These are phyloP conservation scores for Globisporangium spiculum DNA, from an alignment of 352 stramenopile genomes.

Conservation along the genomic window DNA sequence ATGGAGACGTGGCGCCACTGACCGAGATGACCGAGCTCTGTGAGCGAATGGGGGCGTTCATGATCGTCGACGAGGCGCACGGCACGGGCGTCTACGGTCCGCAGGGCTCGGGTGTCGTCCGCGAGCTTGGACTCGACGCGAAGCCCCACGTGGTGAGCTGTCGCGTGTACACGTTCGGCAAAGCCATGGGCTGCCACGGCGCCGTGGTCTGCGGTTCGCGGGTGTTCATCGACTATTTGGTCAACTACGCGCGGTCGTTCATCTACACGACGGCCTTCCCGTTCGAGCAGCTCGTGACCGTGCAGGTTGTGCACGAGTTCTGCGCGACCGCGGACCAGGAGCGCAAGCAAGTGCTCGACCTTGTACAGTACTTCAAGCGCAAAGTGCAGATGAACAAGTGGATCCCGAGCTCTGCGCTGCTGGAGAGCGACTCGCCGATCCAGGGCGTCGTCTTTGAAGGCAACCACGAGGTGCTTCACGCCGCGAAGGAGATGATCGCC, in stretches of 20 bases:
- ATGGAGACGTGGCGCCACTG: constrained; percentile 94
- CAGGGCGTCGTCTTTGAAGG: constrained; percentile 93
- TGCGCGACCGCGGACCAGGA: constrained; percentile 51
- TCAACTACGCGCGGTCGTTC: constrained; percentile 97
- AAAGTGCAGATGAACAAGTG: constrained; percentile 28
- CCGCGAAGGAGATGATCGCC: constrained; percentile 61
- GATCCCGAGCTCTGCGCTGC: constrained; percentile 47
- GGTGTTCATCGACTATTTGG: constrained; percentile 91
- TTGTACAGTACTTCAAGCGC: constrained; percentile 83
- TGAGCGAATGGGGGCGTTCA: constrained; percentile 65
- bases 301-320: constrained; percentile 88
- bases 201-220: constrained; percentile 91
- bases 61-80: constrained; percentile 98
- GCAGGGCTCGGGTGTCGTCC: constrained; percentile 67
- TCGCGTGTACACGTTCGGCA: constrained; percentile 96
- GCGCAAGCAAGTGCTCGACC: constrained; percentile 37
- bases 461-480: constrained; percentile 84
- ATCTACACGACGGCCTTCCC: constrained; percentile 97
- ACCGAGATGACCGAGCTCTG: constrained; percentile 81
- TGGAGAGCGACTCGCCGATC: constrained; percentile 88
- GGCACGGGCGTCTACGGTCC: constrained; percentile 89
- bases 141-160: constrained; percentile 79
- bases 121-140: constrained; percentile 67
- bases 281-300: constrained; percentile 88
- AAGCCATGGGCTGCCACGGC: constrained; percentile 95